phyloP scores from a whole-genome alignment of 805 yeast species.

The Teunomyces stri region DNA sequence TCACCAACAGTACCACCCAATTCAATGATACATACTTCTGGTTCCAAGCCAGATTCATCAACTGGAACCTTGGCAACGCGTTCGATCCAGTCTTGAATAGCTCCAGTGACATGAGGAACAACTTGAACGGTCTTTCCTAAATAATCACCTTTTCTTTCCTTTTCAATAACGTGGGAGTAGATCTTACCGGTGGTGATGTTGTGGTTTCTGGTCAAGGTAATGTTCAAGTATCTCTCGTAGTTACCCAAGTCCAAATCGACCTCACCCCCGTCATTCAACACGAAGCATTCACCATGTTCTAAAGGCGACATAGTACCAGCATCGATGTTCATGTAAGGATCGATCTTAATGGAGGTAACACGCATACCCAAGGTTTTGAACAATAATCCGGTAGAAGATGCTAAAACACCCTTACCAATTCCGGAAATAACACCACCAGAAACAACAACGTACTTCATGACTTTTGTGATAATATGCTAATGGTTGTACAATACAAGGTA shows the following conservation, averaged over 20 bases:
- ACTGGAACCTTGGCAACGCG: conserved; percentile 89
- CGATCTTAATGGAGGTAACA: conserved; percentile 96
- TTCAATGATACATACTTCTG: conserved; percentile 96
- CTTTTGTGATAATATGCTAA: conserved; percentile 12
- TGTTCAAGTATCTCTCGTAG: conserved; percentile 93
- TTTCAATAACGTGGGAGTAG: conserved; percentile 89
- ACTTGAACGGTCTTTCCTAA: conserved; percentile 99
- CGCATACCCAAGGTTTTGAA: conserved; percentile 91
- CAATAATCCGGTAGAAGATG: conserved; percentile 94
- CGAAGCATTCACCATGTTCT: conserved; percentile 99
- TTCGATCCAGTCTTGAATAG: conserved; percentile 98
- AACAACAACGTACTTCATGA: conserved; percentile 97
- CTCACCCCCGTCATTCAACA: conserved; percentile 97
- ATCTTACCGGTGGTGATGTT: conserved; percentile 98
- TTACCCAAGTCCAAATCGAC: conserved; percentile 97
- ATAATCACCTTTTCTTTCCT: conserved; percentile 95
- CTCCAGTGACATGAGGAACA: conserved; percentile 96
- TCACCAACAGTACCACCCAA: conserved; percentile 99
- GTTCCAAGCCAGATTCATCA: conserved; percentile 81
- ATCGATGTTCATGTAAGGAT: conserved; percentile 98
- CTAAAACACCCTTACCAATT: conserved; percentile 97
- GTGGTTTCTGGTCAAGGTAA: conserved; percentile 89
- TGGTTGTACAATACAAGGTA: conserved; percentile 1
- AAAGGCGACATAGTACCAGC: conserved; percentile 99
- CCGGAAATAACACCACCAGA: conserved; percentile 99